phyloP scores from a whole-genome alignment of 176 grass and related monocot genomes.

The Avena sativa region DNA sequence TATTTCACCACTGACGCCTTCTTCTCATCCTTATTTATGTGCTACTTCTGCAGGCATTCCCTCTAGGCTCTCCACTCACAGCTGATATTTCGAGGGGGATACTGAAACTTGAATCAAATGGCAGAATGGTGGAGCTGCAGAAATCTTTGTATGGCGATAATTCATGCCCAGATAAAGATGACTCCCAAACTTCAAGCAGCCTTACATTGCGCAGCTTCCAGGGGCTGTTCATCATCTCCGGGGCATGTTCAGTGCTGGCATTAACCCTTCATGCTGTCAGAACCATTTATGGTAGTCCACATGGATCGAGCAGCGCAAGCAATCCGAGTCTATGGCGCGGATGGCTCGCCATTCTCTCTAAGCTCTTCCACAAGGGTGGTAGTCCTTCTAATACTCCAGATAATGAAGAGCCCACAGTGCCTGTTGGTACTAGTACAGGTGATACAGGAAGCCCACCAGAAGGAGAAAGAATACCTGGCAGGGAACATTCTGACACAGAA shows the following conservation, averaged over 20 bases:
- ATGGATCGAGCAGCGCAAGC: not conserved
- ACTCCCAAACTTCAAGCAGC: constrained; percentile 58
- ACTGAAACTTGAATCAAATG: constrained; percentile 36
- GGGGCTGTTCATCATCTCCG: constrained; percentile 70
- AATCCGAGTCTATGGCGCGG: constrained; percentile 19
- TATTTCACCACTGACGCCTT: not conserved
- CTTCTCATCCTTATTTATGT: constrained; percentile 18
- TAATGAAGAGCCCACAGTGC: not conserved
- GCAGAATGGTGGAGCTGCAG: constrained; percentile 41
- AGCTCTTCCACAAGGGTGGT: constrained; percentile 29
- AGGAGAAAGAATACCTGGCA: constrained; percentile 44
- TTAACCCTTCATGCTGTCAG: constrained; percentile 45
- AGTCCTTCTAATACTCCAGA: constrained; percentile 25
- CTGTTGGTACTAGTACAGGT: constrained; percentile 2
- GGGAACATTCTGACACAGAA: constrained; percentile 41
- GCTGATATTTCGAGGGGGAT: constrained; percentile 62
- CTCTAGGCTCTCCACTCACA: constrained; percentile 63
- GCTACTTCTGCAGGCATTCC: constrained; percentile 62
- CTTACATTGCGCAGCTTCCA: constrained; percentile 66
- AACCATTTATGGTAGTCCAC: constrained; percentile 20
- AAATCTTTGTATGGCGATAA: constrained; percentile 26
- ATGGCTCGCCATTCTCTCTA: constrained; percentile 29
- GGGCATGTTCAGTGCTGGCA: constrained; percentile 49
- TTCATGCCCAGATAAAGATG: constrained; percentile 44
- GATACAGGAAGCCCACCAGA: constrained; percentile 33